Conservation (phyloP, 1,139 yeast species). For the Geotrichum histeridarum region DNA sequence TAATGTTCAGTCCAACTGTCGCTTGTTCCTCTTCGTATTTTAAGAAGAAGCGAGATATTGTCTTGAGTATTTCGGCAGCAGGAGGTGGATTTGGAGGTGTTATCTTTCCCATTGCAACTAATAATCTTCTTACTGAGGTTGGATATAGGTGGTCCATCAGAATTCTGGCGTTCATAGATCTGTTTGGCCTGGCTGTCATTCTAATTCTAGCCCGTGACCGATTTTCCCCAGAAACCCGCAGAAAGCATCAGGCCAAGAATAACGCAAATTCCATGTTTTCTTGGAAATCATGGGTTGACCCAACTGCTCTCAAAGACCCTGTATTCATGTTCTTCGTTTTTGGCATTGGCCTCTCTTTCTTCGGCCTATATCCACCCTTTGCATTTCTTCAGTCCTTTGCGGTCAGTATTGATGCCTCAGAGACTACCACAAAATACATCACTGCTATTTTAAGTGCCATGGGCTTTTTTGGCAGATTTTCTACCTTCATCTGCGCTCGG, state of each 20-base stretch:
- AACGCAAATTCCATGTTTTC: conserved; percentile 4
- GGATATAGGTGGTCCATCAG: conserved; percentile 50
- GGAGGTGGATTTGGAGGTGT: conserved; percentile 61
- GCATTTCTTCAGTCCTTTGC: conserved; percentile 16
- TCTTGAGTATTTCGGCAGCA: conserved; percentile 50
- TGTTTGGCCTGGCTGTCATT: conserved; percentile 2
- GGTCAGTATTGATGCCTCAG: neutral
- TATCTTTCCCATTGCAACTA: conserved; percentile 42
- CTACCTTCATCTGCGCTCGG: conserved; percentile 6
- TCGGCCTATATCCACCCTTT: conserved; percentile 10
- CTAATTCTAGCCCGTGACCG: conserved; percentile 4
- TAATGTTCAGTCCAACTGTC: conserved; percentile 13
- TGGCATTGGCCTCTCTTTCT: conserved; percentile 8
- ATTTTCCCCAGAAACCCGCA: conserved; percentile 5
- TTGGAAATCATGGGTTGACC: conserved; percentile 8
- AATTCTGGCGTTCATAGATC: conserved; percentile 31
- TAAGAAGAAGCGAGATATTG: conserved; percentile 48
- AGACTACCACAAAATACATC: conserved; percentile 2
- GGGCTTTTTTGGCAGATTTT: conserved; percentile 6
- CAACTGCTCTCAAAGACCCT: conserved; percentile 12
- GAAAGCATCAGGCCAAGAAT: neutral
- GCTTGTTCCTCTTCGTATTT: conserved; percentile 32
- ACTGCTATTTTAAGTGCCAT: conserved; percentile 8
- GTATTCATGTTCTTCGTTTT: conserved; percentile 13
- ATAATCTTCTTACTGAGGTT: conserved; percentile 36